Percentiles rank a stretch among this genome's conserved stretches.
Conservation (phyloP, 2,329 filamentous ascomycete genomes). For the Ceratocystis papillata region DNA sequence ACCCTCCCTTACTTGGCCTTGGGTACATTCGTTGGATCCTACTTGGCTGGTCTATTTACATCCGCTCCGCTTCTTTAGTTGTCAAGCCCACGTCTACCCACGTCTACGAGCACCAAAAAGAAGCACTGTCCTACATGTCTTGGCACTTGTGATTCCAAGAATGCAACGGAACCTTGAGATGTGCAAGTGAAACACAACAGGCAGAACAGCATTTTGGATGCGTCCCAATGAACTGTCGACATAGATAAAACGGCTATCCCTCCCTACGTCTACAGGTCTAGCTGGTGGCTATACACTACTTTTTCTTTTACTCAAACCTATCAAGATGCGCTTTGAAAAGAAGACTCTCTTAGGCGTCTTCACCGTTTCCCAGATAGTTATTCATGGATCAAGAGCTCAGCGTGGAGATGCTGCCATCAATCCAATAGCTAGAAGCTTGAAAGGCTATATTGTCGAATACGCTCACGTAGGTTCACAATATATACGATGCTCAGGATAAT, state of each 20-base stretch:
- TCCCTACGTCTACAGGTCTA: not conserved
- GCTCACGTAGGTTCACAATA: not conserved
- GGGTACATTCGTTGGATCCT: too few species aligned
- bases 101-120: too few species aligned
- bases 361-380: not conserved
- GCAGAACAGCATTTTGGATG: too few species aligned
- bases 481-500: not conserved
- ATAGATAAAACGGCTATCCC: not conserved
- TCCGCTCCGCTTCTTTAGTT: too few species aligned
- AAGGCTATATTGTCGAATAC: constrained; percentile 16
- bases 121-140: too few species aligned
- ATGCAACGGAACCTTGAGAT: too few species aligned
- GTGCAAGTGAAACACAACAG: too few species aligned
- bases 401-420: not conserved
- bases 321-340: not conserved
- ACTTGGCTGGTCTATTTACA: too few species aligned
- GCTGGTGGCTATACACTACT: not conserved
- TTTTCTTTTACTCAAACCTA: not conserved
- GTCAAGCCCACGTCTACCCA: too few species aligned
- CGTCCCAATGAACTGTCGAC: not conserved
- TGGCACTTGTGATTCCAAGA: too few species aligned
- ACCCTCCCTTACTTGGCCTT: too few species aligned
- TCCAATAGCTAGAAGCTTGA: not conserved
- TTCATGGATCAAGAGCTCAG: not conserved
- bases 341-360: not conserved